A percentile compares a stretch with the other conserved stretches of the same genome.
These are phyloP conservation scores for Podospora conica DNA, from an alignment of 495 filamentous ascomycete species.

Conservation along the genomic window DNA sequence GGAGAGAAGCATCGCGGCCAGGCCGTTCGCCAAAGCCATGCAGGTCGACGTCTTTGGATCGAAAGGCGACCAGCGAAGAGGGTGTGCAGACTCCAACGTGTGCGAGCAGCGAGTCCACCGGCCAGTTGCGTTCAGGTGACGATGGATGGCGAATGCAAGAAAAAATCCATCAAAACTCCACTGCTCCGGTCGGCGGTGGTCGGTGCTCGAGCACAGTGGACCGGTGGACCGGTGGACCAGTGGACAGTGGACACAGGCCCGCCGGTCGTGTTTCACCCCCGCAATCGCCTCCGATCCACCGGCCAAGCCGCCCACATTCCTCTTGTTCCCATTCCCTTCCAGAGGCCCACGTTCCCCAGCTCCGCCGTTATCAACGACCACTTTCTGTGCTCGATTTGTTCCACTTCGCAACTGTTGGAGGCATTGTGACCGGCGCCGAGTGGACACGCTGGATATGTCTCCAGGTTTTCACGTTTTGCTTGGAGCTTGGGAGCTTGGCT, in stretches of 20 bases:
- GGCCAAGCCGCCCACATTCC: not conserved
- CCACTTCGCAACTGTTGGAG: no score
- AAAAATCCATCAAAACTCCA: not conserved
- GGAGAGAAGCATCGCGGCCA: not conserved
- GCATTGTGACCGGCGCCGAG: not conserved
- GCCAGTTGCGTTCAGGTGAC: not conserved
- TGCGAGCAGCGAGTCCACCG: not conserved
- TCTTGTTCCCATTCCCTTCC: not conserved
- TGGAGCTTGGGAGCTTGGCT: no score
- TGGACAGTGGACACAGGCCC: no score
- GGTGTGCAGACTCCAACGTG: no score
- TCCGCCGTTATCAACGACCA: not conserved
- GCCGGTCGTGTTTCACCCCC: not conserved
- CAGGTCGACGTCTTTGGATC: not conserved
- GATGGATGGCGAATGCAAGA: constrained; percentile 1
- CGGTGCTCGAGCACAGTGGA: not conserved
- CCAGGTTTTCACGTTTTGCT: not conserved
- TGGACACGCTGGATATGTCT: not conserved
- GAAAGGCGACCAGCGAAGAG: not conserved
- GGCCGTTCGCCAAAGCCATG: constrained; percentile 8
- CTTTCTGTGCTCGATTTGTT: not conserved
- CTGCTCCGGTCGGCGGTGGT: not conserved
- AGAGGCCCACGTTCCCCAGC: not conserved
- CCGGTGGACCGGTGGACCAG: no score
- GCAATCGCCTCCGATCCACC: not conserved